These are phyloP conservation scores for Phytopythium delawarense DNA, from an alignment of 352 stramenopile species.

Conservation along the genomic window DNA sequence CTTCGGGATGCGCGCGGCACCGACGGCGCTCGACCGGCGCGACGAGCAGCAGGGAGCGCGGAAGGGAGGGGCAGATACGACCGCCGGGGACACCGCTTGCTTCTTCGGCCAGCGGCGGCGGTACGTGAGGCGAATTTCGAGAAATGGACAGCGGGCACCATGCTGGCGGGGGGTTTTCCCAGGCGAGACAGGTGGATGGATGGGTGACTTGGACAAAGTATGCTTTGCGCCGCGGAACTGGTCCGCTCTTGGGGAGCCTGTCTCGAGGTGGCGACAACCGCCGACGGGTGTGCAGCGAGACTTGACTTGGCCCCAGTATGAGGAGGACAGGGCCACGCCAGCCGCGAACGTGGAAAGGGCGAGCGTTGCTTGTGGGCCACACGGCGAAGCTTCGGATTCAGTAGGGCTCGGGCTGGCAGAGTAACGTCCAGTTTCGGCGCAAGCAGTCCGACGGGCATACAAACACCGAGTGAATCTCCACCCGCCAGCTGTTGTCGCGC, in stretches of 20 bases:
- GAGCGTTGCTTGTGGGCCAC: background rate
- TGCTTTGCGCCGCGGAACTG: background rate
- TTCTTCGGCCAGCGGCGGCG: background rate
- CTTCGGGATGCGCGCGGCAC: background rate
- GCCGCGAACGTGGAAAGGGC: conserved; percentile 2
- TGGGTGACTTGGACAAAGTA: background rate
- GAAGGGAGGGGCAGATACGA: background rate
- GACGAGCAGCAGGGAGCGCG: background rate
- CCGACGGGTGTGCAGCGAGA: background rate
- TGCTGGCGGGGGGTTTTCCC: background rate
- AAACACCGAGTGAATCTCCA: background rate
- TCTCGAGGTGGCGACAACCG: background rate
- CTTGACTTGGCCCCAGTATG: background rate
- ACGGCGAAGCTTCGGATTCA: background rate
- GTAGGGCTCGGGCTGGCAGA: background rate
- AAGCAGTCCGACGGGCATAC: background rate
- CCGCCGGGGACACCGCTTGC: conserved; percentile 2
- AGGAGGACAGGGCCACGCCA: background rate
- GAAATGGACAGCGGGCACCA: background rate
- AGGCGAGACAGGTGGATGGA: background rate
- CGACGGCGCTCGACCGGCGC: background rate
- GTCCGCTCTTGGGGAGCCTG: background rate
- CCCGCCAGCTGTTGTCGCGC: background rate
- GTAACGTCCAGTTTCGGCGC: background rate
- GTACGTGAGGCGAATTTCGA: conserved; percentile 2